phyloP scores from a whole-genome alignment of 768 basidiomycete genomes.

The Kwoniella heveanensis region DNA sequence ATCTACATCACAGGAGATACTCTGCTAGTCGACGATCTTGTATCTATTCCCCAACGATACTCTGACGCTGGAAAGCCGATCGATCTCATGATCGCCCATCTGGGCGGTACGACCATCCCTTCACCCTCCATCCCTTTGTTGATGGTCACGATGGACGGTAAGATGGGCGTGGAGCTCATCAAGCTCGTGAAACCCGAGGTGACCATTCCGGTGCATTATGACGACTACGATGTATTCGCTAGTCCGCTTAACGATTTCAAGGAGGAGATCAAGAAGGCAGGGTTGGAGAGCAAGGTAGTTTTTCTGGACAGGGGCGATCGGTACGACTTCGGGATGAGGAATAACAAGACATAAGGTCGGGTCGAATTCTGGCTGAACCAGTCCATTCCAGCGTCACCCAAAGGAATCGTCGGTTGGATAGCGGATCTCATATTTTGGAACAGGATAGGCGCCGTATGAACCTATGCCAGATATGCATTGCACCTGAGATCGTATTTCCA shows the following conservation, averaged over 20 bases:
- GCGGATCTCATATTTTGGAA: too few species aligned
- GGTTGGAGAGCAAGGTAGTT: slow-evolving; percentile 49
- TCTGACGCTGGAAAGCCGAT: slow-evolving; percentile 41
- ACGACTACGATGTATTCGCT: slow-evolving; percentile 40
- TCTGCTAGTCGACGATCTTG: slow-evolving; percentile 33
- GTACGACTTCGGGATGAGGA: slow-evolving; percentile 38
- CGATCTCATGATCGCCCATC: slow-evolving; percentile 54
- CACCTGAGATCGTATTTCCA: too few species aligned
- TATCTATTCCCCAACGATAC: slow-evolving; percentile 45
- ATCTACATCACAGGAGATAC: slow-evolving; percentile 56
- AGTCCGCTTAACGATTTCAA: slow-evolving; percentile 53
- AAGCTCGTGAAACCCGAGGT: slow-evolving; percentile 54
- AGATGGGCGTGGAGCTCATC: slow-evolving; percentile 50
- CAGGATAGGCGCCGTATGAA: too few species aligned
- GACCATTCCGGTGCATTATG: slow-evolving; percentile 55
- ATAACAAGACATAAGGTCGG: slow-evolving; percentile 3
- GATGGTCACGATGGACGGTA: slow-evolving; percentile 56
- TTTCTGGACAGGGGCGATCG: slow-evolving; percentile 53
- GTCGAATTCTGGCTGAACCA: too few species aligned
- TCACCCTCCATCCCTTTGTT: slow-evolving; percentile 42
- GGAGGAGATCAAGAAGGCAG: slow-evolving; percentile 48
- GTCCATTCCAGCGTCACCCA: too few species aligned
- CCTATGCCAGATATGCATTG: too few species aligned
- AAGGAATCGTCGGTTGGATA: too few species aligned
- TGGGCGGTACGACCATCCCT: slow-evolving; percentile 56